Conservation (phyloP, 768 basidiomycete species). For the Serendipita vermifera region DNA sequence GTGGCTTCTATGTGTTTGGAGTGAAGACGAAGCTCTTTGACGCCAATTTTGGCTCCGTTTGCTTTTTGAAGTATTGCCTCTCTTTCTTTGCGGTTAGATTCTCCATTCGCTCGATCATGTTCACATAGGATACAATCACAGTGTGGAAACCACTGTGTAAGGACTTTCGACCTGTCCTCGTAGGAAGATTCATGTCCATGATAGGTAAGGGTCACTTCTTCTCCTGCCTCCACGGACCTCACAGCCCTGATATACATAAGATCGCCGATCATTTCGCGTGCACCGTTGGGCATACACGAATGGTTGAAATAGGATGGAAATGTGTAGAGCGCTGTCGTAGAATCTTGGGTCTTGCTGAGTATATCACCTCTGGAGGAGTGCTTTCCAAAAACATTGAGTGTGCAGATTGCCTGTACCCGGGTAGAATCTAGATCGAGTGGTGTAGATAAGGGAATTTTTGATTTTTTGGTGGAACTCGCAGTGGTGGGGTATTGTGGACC, state of each 20-base stretch:
- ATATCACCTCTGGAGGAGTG: too few species aligned
- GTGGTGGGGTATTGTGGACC: conserved; percentile 19
- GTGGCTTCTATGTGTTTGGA: background rate
- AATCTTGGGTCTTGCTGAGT: too few species aligned
- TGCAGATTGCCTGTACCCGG: conserved; percentile 19
- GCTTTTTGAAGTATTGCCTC: background rate
- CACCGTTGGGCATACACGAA: conserved; percentile 21
- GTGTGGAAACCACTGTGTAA: background rate
- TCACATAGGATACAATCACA: background rate
- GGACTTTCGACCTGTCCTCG: background rate
- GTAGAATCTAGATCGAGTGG: conserved; percentile 18
- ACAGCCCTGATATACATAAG: conserved; percentile 23
- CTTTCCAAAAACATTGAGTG: conserved; percentile 20
- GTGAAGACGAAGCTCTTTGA: background rate
- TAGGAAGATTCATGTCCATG: background rate
- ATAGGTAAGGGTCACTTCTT: conserved; percentile 20
- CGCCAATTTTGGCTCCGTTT: background rate
- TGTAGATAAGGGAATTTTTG: conserved; percentile 8
- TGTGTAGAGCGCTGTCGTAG: too few species aligned
- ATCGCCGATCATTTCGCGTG: conserved; percentile 20
- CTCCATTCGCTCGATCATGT: background rate
- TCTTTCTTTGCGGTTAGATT: background rate
- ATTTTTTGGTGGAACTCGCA: too few species aligned
- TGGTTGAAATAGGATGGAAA: conserved; percentile 27
- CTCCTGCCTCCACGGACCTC: conserved; percentile 18